phyloP scores from a whole-genome alignment of 2,329 filamentous ascomycete species.

The Fusarium liriodendri region DNA sequence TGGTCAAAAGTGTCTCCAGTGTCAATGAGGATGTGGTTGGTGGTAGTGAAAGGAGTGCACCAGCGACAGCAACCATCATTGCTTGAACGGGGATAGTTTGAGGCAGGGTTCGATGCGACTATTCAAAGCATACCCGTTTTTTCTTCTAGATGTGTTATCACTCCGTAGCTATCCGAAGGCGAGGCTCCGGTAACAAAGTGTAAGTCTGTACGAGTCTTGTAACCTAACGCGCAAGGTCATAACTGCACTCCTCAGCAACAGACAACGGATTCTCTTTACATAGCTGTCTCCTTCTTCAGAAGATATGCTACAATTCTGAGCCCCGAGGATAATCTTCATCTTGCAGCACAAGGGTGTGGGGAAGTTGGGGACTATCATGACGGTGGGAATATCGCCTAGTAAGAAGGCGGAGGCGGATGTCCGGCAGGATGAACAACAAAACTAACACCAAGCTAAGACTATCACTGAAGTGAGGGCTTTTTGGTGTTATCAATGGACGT shows the following conservation, averaged over 20 bases:
- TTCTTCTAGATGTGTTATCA: neutral
- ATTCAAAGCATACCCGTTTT: neutral
- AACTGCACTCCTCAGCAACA: neutral
- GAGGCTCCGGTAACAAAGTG: neutral
- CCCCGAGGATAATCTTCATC: neutral
- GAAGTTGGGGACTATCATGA: neutral
- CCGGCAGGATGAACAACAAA: conserved; percentile 17
- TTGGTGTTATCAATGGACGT: neutral
- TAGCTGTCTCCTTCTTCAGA: neutral
- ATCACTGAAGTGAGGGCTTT: neutral
- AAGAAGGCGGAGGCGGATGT: conserved; percentile 34
- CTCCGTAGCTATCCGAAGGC: neutral
- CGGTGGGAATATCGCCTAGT: neutral
- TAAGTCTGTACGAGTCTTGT: no score
- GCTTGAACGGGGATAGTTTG: neutral
- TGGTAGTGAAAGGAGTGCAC: neutral
- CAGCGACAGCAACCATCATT: conserved; percentile 10
- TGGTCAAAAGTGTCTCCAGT: neutral
- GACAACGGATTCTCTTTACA: neutral
- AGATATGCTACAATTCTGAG: neutral
- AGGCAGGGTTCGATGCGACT: neutral
- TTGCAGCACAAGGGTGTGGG: conserved; percentile 5
- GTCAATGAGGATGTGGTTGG: neutral
- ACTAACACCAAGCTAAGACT: neutral
- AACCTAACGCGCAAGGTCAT: neutral